phyloP scores from a whole-genome alignment of 1,284 basidiomycete species.

The Microbotryum intermedium region DNA sequence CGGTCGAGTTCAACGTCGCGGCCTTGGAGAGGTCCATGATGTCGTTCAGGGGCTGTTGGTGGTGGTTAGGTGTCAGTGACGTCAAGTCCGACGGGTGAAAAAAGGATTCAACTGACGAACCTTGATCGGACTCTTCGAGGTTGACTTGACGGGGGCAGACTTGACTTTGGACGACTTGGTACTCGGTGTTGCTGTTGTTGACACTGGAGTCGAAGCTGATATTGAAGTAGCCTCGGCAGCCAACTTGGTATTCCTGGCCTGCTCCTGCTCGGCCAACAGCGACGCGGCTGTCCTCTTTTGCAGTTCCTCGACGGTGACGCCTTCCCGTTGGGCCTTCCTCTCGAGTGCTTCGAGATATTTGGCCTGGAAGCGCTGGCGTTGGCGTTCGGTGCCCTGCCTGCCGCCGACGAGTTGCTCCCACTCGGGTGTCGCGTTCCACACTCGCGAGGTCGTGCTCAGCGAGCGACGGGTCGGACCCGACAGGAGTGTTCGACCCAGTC shows the following conservation, averaged over 20 bases:
- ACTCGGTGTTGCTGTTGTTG: background rate
- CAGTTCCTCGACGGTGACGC: conserved; percentile 28
- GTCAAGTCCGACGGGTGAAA: background rate
- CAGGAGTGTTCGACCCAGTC: no score
- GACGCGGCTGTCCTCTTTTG: conserved; percentile 12
- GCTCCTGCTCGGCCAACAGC: conserved; percentile 1
- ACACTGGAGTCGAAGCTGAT: no score
- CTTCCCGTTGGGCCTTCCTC: conserved; percentile 25
- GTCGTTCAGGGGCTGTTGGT: conserved; percentile 59
- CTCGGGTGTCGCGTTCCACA: conserved; percentile 15
- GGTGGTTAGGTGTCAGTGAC: background rate
- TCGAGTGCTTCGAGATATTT: conserved; percentile 29
- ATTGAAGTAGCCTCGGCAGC: no score
- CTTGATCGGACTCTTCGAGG: conserved; percentile 19
- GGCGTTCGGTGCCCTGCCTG: conserved; percentile 14
- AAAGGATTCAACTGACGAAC: background rate
- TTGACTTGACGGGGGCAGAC: no score
- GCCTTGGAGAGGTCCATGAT: conserved; percentile 70
- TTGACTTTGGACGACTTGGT: no score
- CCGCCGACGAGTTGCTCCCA: conserved; percentile 30
- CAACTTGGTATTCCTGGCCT: background rate
- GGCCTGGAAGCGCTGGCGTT: conserved; percentile 17
- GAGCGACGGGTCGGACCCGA: background rate
- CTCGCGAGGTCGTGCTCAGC: background rate
- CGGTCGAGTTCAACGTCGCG: conserved; percentile 60